Evolutionary conservation across 2,329 filamentous ascomycete species (phyloP).

Genomic region (Lachnellula subtilissima): DNA sequence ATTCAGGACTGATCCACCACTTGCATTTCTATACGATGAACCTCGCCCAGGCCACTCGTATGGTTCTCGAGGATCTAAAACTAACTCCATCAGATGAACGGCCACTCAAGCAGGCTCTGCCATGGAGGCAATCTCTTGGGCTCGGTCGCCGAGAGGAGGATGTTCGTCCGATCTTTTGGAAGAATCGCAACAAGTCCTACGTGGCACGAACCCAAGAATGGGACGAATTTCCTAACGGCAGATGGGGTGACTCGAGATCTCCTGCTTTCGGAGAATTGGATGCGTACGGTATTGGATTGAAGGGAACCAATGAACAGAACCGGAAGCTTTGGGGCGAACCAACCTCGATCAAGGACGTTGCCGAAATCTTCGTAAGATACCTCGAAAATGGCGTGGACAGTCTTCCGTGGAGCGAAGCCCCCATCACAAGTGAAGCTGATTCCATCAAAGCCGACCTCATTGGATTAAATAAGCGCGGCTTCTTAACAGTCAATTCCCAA

Average conservation of each 20-base stretch:
- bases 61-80: constrained; percentile 86
- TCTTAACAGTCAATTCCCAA: constrained; percentile 96
- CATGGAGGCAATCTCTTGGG: constrained; percentile 92
- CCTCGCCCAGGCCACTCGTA: constrained; percentile 84
- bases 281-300: constrained; percentile 87
- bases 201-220: constrained; percentile 93
- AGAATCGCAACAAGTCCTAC: constrained; percentile 94
- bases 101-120: constrained; percentile 82
- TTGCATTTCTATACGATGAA: constrained; percentile 99
- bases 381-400: constrained; percentile 74
- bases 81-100: constrained; percentile 73
- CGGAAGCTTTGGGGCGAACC: constrained; percentile 92
- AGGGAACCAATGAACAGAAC: constrained; percentile 93
- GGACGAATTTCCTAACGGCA: constrained; percentile 98
- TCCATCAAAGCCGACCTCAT: constrained; percentile 73
- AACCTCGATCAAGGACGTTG: constrained; percentile 71
- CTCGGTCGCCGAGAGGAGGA: constrained; percentile 88
- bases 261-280: constrained; percentile 95
- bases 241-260: constrained; percentile 95
- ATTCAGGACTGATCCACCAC: constrained; percentile 72
- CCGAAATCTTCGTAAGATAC: constrained; percentile 79
- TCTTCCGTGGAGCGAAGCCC: constrained; percentile 89
- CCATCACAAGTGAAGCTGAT: constrained; percentile 78
- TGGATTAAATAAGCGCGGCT: constrained; percentile 75
- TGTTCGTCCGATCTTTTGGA: constrained; percentile 97